Base-by-base conservation (phyloP, 805 yeast species). In the Wickerhamiella cacticola region DNA sequence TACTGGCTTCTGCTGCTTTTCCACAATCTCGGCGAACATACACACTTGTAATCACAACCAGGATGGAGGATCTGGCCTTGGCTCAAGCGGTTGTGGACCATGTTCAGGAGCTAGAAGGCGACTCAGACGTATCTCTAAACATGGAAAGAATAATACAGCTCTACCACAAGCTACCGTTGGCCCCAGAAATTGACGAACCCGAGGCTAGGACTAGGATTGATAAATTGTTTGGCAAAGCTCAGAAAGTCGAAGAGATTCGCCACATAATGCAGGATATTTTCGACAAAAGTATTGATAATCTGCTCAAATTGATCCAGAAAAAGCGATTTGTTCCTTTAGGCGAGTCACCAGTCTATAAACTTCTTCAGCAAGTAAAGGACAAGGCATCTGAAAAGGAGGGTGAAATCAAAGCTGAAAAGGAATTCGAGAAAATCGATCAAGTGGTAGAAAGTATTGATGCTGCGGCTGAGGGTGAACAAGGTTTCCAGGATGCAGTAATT, bases 381-480 rank as follows among this genome's bases (percentile, higher is more conserved):
- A 16, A 41, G 26, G 25, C 25, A 23, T 29, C 45, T 12, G 45
- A 25, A 19, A 25, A 24, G 31, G 13, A 39, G 15, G 42, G 29
- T n/a, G 31, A 39, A 15, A 5, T 21, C 25, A 13, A 35, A 12
- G 40, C 40, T 6, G 40, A 19, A 35, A 9, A 35, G 25, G 40
- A 35, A 25, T 4, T 22, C 21, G 25, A 35, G 16, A 35, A 35
- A 19, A 15, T 25, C 18, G n/a, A 16, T 10, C 25, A 28, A 16
- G 45, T 18, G 18, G 23, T 28, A 13, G 48, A 45, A 15, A 41
- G 15, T 19, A 9, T n/a, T 15, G 33, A 28, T 13, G 50, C 22
- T 21, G 46, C 28, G 3, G 53, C 23, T 10, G 52, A 51, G 22
- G 47, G 46, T 22, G 41, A 35, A 9, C 28, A 39, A 22, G 29